Percentiles rank a stretch among this genome's conserved stretches.
These are phyloP conservation scores for Eucalyptus brandiana DNA, from an alignment of 345 rosid species.

Conservation along the genomic window DNA sequence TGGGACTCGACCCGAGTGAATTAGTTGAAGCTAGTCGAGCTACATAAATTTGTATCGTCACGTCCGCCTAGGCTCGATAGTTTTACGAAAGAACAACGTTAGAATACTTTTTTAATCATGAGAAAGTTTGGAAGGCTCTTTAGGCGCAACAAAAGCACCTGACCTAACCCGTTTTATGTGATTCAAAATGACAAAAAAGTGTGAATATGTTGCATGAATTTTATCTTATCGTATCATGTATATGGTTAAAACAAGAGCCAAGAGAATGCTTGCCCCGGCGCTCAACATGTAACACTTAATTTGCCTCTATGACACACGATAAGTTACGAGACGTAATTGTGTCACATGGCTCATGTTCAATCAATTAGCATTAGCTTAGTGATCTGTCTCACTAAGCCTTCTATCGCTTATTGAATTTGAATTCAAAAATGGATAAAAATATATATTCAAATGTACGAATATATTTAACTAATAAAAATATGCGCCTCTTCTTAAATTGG, in stretches of 20 bases:
- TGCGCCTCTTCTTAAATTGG: background rate
- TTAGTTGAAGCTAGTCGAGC: background rate
- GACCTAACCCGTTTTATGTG: background rate
- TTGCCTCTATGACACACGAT: no score
- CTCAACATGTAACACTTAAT: no score
- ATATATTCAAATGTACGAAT: background rate
- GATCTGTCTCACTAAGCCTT: background rate
- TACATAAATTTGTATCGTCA: background rate
- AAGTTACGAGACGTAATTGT: no score
- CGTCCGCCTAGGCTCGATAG: fast-evolving
- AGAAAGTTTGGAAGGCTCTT: background rate
- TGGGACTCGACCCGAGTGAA: background rate
- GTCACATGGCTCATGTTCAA: background rate
- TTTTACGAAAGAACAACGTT: background rate
- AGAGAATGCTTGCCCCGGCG: no score
- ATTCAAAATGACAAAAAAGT: background rate
- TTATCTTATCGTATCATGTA: background rate
- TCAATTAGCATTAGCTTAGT: background rate
- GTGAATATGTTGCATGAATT: background rate
- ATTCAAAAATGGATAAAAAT: background rate
- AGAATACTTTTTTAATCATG: background rate
- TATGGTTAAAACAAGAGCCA: no score
- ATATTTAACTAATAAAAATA: background rate
- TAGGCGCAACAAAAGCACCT: background rate
- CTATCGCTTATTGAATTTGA: background rate